Evolutionary conservation across 2,329 filamentous ascomycete species (phyloP), one percentile per base, ranked within the genome.

Genomic region (Septoria linicola): DNA sequence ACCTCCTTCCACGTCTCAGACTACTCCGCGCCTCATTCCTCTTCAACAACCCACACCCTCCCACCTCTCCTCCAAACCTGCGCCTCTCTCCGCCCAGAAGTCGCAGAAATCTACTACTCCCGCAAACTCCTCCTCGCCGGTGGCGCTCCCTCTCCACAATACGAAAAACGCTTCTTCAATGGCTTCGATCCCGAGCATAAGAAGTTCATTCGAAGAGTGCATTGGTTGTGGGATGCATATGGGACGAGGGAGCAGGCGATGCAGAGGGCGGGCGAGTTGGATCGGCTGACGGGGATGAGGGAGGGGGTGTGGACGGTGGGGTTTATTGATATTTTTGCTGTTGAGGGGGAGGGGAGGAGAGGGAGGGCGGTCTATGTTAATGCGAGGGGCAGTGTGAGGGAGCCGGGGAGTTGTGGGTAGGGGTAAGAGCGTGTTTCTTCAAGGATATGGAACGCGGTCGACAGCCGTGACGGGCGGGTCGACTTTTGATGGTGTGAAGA

Each of bases 211-310:
- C 34, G 21, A 16, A 41, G 51, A 19, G 40, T 41, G 16, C 45
- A 53, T 53, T 53, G 51, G 51, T 32, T 53, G 51, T 49, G 35
- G 32, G 51, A 53, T 49, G 36, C 45, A 7, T 53, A 53, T 49
- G 51, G 51, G 40, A 53, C 51, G 16, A 36, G 36, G 6, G 36
- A 47, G 27, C 40, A 53, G 35, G 51, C 51, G 17, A 39, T 49
- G 45, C n/a, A 4, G n/a, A 53, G 51, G 41, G 51, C 51, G 19
- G 23, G 40, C 20, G 45, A 53, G 34, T 41, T 53, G 45, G 51
- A 53, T 41, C 17, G 17, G 2, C 17, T 49, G 40, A 53, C 40
- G 27, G 40, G 40, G 20, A 32, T 43, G 30, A 49, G 45, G 13
- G 45, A 35, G 14, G 51, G 51, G 25, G 41, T 42, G 8, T 53